These are phyloP conservation scores for Zygoascus hellenicus DNA, from an alignment of 1,139 yeast species.

Conservation along the genomic window DNA sequence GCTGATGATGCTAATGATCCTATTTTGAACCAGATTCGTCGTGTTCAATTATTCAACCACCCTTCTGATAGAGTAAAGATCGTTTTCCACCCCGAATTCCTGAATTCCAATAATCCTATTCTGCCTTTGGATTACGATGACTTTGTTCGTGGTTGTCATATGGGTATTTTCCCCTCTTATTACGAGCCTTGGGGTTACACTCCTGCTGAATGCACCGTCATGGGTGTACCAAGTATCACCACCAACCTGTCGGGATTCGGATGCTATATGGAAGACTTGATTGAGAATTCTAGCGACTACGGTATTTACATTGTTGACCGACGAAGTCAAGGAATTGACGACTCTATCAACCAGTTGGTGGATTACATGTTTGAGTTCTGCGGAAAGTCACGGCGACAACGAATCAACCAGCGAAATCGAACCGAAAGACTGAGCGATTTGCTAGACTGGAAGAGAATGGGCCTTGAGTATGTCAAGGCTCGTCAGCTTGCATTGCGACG, in stretches of 20 bases:
- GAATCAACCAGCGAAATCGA: slow-evolving; percentile 96
- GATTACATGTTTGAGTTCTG: slow-evolving; percentile 88
- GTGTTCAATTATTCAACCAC: slow-evolving; percentile 83
- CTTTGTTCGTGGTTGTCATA: slow-evolving; percentile 95
- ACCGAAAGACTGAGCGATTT: slow-evolving; percentile 90
- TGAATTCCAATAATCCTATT: slow-evolving; percentile 92
- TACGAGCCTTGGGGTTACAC: slow-evolving; percentile 99
- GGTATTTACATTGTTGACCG: slow-evolving; percentile 97
- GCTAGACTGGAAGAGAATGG: slow-evolving; percentile 98
- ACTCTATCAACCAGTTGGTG: slow-evolving; percentile 84
- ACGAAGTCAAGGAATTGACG: slow-evolving; percentile 89
- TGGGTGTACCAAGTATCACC: slow-evolving; percentile 99
- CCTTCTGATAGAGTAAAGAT: slow-evolving; percentile 91
- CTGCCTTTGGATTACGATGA: slow-evolving; percentile 93
- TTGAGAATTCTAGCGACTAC: slow-evolving; percentile 90
- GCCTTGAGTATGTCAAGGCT: slow-evolving; percentile 91
- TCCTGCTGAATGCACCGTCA: slow-evolving; percentile 98
- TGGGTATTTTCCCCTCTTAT: slow-evolving; percentile 97
- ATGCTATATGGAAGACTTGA: slow-evolving; percentile 96
- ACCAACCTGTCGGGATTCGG: slow-evolving; percentile 97
- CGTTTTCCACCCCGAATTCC: slow-evolving; percentile 95
- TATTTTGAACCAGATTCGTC: slow-evolving; percentile 82
- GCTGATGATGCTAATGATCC: slow-evolving; percentile 88
- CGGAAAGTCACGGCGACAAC: slow-evolving; percentile 86
- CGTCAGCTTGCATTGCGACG: slow-evolving; percentile 86